Evolutionary conservation across 1,284 basidiomycete genomes (phyloP).

Genomic region (Ceratobasidium theobromae): DNA sequence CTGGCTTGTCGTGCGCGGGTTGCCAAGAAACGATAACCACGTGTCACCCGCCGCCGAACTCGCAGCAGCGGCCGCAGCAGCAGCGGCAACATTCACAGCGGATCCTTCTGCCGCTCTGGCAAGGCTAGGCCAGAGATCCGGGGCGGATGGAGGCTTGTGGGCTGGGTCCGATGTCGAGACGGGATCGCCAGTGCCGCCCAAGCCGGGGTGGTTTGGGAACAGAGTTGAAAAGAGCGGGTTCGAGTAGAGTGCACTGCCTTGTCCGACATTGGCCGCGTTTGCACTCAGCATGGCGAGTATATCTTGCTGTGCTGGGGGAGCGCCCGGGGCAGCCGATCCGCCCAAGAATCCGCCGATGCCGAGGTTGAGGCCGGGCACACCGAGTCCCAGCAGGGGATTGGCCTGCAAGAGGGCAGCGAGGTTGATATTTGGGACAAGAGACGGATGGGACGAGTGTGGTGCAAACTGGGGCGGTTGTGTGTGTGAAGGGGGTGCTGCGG

Average conservation of each 20-base stretch:
- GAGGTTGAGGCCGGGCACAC: conserved; percentile 10
- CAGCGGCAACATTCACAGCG: too few relatives aligned
- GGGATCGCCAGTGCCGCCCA: too few relatives aligned
- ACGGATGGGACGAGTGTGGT: conserved; percentile 16
- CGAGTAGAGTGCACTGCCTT: conserved; percentile 5
- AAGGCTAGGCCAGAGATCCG: conserved; percentile 8
- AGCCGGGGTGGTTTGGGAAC: conserved; percentile 20
- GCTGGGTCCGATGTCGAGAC: not conserved
- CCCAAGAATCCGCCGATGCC: not conserved
- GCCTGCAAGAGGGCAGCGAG: conserved; percentile 7
- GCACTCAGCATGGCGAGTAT: conserved; percentile 20
- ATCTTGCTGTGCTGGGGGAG: not conserved
- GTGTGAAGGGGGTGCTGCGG: too few relatives aligned
- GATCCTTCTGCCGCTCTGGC: not conserved
- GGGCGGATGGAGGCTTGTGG: not conserved
- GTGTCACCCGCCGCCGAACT: too few relatives aligned
- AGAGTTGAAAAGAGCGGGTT: conserved; percentile 20
- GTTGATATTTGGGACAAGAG: conserved; percentile 12
- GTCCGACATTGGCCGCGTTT: conserved; percentile 11
- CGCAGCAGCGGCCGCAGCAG: too few relatives aligned
- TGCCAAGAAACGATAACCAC: conserved; percentile 26
- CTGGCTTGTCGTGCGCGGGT: conserved; percentile 3
- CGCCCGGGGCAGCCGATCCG: not conserved
- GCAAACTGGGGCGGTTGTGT: conserved; percentile 3
- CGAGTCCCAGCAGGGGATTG: conserved; percentile 9